Conservation (phyloP, 495 filamentous ascomycete genomes). For the Talaromyces nanjingensis region DNA sequence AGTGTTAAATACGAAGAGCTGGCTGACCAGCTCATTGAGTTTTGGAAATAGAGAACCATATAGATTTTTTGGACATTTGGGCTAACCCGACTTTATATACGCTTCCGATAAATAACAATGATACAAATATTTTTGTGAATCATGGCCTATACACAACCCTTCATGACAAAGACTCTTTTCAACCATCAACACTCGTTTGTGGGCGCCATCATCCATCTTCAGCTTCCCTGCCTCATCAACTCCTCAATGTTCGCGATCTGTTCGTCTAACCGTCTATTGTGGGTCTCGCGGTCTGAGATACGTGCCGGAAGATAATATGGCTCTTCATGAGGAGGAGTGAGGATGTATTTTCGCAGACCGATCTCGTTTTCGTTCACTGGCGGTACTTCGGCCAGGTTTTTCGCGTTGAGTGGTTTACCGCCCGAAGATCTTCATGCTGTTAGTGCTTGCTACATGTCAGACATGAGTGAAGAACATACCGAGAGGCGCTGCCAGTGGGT, state of each 20-base stretch:
- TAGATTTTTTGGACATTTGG: background rate
- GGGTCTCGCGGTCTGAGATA: background rate
- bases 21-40: conserved; percentile 35
- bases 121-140: background rate
- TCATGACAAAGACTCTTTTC: background rate
- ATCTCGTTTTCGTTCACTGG: background rate
- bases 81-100: background rate
- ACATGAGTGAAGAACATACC: background rate
- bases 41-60: conserved; percentile 20
- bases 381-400: background rate
- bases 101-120: background rate
- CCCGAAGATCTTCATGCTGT: background rate
- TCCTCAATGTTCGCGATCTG: background rate
- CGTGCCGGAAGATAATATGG: background rate
- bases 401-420: background rate
- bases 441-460: background rate
- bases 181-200: background rate
- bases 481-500: background rate
- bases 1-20: conserved; percentile 47
- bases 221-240: background rate
- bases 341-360: background rate
- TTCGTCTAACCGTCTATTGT: background rate
- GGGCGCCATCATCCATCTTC: background rate
- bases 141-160: background rate
- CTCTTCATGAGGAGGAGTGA: background rate